Evolutionary conservation across 371 early-diverging fungal species (phyloP).

Genomic region (Apophysomyces trapeziformis): DNA sequence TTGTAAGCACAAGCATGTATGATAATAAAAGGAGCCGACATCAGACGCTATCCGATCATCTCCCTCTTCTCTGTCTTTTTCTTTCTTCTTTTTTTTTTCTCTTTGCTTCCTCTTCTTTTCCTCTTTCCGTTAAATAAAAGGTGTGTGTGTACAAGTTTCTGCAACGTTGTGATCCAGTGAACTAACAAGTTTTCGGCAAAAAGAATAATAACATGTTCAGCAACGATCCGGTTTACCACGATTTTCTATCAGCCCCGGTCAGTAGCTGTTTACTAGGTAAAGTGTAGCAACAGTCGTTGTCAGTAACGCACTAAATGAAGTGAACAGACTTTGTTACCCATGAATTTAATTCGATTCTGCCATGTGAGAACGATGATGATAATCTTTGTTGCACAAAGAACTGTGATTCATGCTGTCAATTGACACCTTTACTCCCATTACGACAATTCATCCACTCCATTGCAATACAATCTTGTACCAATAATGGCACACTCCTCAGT

Average conservation of each 20-base stretch:
- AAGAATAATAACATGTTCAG: neutral
- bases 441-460: conserved; percentile 46
- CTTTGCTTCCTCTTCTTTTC: neutral
- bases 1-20: neutral
- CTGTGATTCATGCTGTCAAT: conserved; percentile 3
- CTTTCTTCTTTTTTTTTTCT: neutral
- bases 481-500: conserved; percentile 56
- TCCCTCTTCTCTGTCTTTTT: neutral
- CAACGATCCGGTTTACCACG: neutral
- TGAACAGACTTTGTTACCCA: neutral
- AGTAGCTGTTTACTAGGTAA: neutral
- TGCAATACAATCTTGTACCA: conserved; percentile 47
- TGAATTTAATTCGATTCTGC: conserved; percentile 2
- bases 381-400: conserved; percentile 3
- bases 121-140: neutral
- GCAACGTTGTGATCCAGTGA: too few relatives aligned
- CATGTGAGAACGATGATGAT: neutral
- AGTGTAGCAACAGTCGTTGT: neutral
- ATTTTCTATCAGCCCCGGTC: neutral
- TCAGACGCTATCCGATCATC: neutral
- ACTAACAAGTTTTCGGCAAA: neutral
- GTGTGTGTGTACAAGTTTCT: too few relatives aligned
- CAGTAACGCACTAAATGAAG: neutral
- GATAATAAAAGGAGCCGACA: conserved; percentile 1
- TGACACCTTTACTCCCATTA: conserved; percentile 21